Percentiles rank a stretch among this genome's conserved stretches.
Conservation (phyloP, 2,329 filamentous ascomycete genomes). For the Pseudocercospora musae region DNA sequence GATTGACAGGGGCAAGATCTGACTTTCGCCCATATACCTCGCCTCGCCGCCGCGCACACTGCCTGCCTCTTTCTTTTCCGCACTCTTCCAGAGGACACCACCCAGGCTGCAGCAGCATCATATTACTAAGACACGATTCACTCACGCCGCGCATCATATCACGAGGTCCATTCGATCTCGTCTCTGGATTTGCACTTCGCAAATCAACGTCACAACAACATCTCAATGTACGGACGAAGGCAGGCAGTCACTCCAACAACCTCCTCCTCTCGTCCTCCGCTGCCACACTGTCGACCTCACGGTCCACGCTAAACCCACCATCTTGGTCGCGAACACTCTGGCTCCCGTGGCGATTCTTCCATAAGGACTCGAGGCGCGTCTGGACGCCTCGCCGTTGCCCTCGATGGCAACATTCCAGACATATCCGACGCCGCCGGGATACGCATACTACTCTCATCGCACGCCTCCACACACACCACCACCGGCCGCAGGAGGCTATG, state of each 20-base stretch:
- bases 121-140: conserved; percentile 10
- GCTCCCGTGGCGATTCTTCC: conserved; percentile 13
- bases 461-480: conserved; percentile 50
- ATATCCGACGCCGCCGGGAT: conserved; percentile 44
- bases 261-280: conserved; percentile 31
- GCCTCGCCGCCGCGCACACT: background rate
- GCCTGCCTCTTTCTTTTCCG: background rate
- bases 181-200: conserved; percentile 10
- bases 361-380: conserved; percentile 31
- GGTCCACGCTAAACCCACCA: conserved; percentile 23
- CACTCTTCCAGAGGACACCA: conserved; percentile 12
- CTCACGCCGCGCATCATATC: conserved; percentile 2
- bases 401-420: conserved; percentile 36
- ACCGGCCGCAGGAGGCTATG: conserved; percentile 37
- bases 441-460: conserved; percentile 48
- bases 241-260: conserved; percentile 22
- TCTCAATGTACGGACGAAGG: conserved; percentile 32
- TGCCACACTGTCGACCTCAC: conserved; percentile 30
- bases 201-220: conserved; percentile 11
- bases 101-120: conserved; percentile 5
- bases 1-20: background rate
- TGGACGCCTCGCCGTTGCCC: conserved; percentile 35
- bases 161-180: conserved; percentile 16
- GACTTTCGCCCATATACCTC: conserved; percentile 1
- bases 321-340: background rate